Percentiles rank a stretch among this genome's conserved stretches.
phyloP scores from a whole-genome alignment of 1,284 basidiomycete species.

The Pseudozyma hubeiensis region DNA sequence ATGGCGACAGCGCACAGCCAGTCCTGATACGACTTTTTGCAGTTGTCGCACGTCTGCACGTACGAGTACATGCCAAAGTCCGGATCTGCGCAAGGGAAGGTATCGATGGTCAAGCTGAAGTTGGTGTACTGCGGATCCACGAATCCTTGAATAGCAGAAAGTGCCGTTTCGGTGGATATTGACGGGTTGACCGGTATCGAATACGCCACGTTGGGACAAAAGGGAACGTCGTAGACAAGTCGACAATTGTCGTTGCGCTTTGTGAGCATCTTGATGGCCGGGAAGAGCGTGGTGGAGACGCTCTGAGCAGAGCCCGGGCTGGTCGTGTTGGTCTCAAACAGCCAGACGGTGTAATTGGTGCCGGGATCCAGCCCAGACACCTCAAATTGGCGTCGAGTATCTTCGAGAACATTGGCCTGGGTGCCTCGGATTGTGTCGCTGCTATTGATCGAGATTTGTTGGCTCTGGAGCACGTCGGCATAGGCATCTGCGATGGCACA shows the following conservation, averaged over 20 bases:
- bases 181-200: slow-evolving; percentile 68
- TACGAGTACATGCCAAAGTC: slow-evolving; percentile 69
- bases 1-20: slow-evolving; percentile 70
- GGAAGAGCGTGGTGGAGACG: slow-evolving; percentile 45
- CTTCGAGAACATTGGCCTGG: slow-evolving; percentile 28
- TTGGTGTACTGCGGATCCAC: slow-evolving; percentile 65
- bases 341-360: slow-evolving; percentile 69
- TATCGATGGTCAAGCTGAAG: slow-evolving; percentile 69
- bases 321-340: slow-evolving; percentile 55
- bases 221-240: slow-evolving; percentile 67
- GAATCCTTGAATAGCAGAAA: slow-evolving; percentile 63
- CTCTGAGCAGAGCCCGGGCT: slow-evolving; percentile 32
- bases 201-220: slow-evolving; percentile 70
- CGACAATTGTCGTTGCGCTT: slow-evolving; percentile 67
- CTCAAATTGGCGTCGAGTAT: slow-evolving; percentile 52
- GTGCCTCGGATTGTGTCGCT: slow-evolving; percentile 58
- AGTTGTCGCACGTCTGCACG: slow-evolving; percentile 69
- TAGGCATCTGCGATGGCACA: slow-evolving; percentile 65
- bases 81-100: slow-evolving; percentile 69
- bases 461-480: slow-evolving; percentile 17
- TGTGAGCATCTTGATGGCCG: slow-evolving; percentile 66
- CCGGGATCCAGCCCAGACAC: slow-evolving; percentile 56
- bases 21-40: slow-evolving; percentile 67
- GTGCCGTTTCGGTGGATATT: slow-evolving; percentile 57
- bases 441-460: slow-evolving; percentile 40